Evolutionary conservation across 2,329 filamentous ascomycete species (phyloP).

Genomic region (Davidsoniella eucalypti): DNA sequence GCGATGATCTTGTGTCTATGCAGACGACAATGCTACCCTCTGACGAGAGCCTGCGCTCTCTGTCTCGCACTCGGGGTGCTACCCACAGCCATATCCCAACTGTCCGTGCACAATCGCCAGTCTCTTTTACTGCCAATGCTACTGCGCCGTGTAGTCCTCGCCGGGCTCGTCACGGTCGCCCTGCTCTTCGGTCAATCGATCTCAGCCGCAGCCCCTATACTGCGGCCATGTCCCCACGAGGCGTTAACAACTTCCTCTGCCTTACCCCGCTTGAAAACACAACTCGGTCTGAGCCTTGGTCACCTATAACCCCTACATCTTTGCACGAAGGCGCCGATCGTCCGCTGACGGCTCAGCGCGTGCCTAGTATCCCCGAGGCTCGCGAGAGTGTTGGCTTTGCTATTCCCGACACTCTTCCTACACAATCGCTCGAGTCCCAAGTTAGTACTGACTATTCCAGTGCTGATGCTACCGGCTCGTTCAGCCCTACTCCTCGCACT

Average conservation of each 20-base stretch:
- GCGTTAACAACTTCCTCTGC: slow-evolving; percentile 10
- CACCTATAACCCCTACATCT: slow-evolving; percentile 11
- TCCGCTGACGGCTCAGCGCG: slow-evolving; percentile 31
- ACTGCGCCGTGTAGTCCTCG: slow-evolving; percentile 10
- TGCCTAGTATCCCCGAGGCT: slow-evolving; percentile 18
- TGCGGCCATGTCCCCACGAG: slow-evolving; percentile 6
- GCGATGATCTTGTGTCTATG: slow-evolving; percentile 8
- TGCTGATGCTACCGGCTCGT: background rate
- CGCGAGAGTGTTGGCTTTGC: background rate
- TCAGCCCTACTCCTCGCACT: background rate
- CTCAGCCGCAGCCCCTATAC: slow-evolving; percentile 16
- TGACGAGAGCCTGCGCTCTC: slow-evolving; percentile 3
- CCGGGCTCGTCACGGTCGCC: slow-evolving; percentile 26
- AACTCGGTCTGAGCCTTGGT: slow-evolving; percentile 20
- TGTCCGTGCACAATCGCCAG: slow-evolving; percentile 4
- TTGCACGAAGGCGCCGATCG: slow-evolving; percentile 22
- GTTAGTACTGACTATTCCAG: slow-evolving; percentile 4
- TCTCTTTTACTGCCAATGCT: slow-evolving; percentile 1
- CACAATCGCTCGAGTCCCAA: slow-evolving; percentile 6
- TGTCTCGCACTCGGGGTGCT: slow-evolving; percentile 6
- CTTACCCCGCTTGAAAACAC: slow-evolving; percentile 14
- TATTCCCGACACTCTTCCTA: slow-evolving; percentile 5
- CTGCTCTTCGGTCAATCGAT: slow-evolving; percentile 29
- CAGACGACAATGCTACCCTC: background rate
- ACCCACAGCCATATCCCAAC: slow-evolving; percentile 10